Evolutionary conservation across 805 yeast species (phyloP), one percentile per base, ranked within the genome.

Genomic region (Blastobotrys muscicola): DNA sequence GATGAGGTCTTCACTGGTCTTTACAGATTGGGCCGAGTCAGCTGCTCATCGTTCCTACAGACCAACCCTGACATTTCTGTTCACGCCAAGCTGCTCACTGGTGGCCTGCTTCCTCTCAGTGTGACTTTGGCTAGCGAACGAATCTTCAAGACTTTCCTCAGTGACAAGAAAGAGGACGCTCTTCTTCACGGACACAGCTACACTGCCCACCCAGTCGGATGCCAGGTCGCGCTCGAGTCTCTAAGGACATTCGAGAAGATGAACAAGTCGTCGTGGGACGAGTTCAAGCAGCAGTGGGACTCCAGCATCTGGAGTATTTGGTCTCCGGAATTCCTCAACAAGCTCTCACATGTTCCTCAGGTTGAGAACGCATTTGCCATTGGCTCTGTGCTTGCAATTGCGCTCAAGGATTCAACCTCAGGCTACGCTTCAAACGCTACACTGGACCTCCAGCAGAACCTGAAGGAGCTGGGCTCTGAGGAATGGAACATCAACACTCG

Each of bases 1-100:
- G 58, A 54, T 32, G 58, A 54, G 36, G 58, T 54, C 1, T 54
- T 54, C 33, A 54, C 55, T 9, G 58, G 58, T 8, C 47, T 54
- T 14, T 54, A 52, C 37, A 38, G 58, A 16, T 52, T 54, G 3
- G 58, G 58, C 36, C 23, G 44, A 8, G 32, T 47, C 10, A 44
- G 47, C 29, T 45, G 55, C 10, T 41, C 50, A 8, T 41, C 46
- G 12, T 43, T 50, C 12, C 38, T 54, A 8, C 45, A 43, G 13
- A 50, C 33, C 10, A 45, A 48, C 15, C 56, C 58, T 6, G 58
- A 54, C 31, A 52, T 54, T 23, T 49, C 53, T 4, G 53, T 50
- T 11, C 53, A 54, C 33, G 57, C 58, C 23, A 54, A 54, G 41
- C 46, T 54, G 4, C 49, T 54, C 29, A 54, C 58, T 2, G 58